Percentiles rank a stretch among this genome's conserved stretches.
phyloP scores from a whole-genome alignment of 1,284 basidiomycete species.

The Trichosporon sp. region DNA sequence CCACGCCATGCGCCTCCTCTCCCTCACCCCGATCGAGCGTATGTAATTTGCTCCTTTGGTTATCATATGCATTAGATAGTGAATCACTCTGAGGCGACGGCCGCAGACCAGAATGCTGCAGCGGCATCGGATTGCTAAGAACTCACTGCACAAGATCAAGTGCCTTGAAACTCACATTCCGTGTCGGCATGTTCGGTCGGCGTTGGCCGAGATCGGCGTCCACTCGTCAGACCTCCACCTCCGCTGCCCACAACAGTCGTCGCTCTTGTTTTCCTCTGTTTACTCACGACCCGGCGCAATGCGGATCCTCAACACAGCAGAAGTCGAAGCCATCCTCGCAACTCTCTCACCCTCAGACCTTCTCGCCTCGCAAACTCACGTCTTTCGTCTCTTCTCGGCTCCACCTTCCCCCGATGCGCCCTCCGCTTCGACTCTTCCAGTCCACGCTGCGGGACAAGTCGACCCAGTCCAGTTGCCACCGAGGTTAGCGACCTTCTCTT shows the following conservation, averaged over 20 bases:
- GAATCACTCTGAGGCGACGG: not conserved
- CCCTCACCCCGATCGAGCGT: slow-evolving; percentile 83
- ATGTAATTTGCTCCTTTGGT: slow-evolving; percentile 64
- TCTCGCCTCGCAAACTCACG: slow-evolving; percentile 14
- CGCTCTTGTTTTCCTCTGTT: not conserved
- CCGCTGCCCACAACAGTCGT: not conserved
- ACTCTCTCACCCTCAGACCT: slow-evolving; percentile 32
- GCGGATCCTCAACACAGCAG: slow-evolving; percentile 41
- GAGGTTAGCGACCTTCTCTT: slow-evolving; percentile 1
- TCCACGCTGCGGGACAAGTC: not conserved
- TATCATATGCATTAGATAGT: slow-evolving; percentile 22
- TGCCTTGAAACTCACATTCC: not conserved
- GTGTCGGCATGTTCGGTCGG: not conserved
- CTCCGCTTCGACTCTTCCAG: not conserved
- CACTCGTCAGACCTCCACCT: not conserved
- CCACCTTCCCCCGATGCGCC: not conserved
- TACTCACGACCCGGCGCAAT: not conserved
- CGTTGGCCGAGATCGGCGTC: slow-evolving; percentile 3
- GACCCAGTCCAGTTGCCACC: not conserved
- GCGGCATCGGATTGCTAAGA: not conserved
- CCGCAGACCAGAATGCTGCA: not conserved
- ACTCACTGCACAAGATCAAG: no score
- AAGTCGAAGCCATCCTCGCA: slow-evolving; percentile 43
- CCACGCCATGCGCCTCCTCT: slow-evolving; percentile 82
- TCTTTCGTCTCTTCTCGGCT: not conserved